These are phyloP conservation scores for Micromonas commoda DNA, from an alignment of 139 green algal species.

Conservation along the genomic window DNA sequence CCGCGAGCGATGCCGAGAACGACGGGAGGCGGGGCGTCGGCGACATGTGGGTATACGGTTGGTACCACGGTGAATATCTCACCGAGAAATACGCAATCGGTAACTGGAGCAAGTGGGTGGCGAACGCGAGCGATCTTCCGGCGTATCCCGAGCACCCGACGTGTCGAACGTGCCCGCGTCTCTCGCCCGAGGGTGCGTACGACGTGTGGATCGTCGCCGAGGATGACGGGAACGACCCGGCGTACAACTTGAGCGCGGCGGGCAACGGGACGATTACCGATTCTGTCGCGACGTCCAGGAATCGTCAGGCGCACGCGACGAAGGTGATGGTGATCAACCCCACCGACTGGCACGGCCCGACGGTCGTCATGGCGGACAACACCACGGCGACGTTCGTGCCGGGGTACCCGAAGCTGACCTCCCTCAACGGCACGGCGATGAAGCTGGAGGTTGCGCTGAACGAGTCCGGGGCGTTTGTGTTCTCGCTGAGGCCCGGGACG, in stretches of 20 bases:
- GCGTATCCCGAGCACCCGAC: too few relatives aligned
- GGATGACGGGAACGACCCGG: background rate
- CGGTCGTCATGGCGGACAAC: background rate
- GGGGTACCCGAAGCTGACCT: background rate
- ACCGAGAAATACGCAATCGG: too few relatives aligned
- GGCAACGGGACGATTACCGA: background rate
- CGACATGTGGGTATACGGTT: too few relatives aligned
- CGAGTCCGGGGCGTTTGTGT: background rate
- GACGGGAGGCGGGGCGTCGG: background rate
- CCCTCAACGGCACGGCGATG: background rate
- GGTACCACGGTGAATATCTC: too few relatives aligned
- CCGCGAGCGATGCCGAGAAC: background rate
- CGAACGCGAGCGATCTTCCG: too few relatives aligned
- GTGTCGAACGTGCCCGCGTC: background rate
- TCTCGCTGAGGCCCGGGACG: background rate
- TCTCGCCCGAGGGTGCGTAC: constrained; percentile 6
- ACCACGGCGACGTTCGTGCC: background rate
- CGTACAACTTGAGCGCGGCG: background rate
- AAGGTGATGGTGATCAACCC: background rate
- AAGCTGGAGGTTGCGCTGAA: background rate
- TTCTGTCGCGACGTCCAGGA: background rate
- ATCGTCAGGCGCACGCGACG: background rate
- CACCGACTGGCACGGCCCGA: background rate
- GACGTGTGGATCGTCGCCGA: constrained; percentile 19
- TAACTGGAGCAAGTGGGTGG: too few relatives aligned